These are phyloP conservation scores for Alternaria gansuensis DNA, from an alignment of 2,329 filamentous ascomycete species.

Conservation along the genomic window DNA sequence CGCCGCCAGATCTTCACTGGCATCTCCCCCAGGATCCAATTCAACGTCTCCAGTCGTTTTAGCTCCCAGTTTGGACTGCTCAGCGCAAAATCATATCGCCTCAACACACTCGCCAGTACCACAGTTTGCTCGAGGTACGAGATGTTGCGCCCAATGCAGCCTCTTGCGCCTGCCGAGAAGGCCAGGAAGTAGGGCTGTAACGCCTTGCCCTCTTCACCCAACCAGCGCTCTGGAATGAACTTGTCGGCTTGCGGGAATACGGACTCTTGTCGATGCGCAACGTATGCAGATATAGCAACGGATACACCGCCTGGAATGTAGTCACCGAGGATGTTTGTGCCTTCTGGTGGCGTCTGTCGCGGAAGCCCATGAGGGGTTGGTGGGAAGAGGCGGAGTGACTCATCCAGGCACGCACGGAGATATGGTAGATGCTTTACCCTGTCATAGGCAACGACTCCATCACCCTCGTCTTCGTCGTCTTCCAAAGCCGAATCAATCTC, in stretches of 20 bases:
- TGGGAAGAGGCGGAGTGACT: conserved; percentile 58
- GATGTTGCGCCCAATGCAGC: conserved; percentile 46
- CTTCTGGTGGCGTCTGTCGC: conserved; percentile 46
- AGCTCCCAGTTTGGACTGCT: conserved; percentile 49
- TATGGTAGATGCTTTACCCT: conserved; percentile 48
- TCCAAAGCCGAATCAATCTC: conserved; percentile 42
- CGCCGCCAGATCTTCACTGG: conserved; percentile 53
- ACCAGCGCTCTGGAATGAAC: conserved; percentile 51
- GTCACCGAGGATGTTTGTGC: conserved; percentile 40
- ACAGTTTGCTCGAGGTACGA: conserved; percentile 47
- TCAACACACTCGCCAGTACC: conserved; percentile 46
- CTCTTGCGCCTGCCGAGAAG: conserved; percentile 42
- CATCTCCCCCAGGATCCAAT: conserved; percentile 51
- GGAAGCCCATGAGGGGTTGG: conserved; percentile 55
- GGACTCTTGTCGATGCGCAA: conserved; percentile 52
- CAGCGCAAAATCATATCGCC: conserved; percentile 53
- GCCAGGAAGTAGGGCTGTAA: conserved; percentile 44
- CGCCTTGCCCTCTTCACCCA: conserved; percentile 46
- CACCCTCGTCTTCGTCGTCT: conserved; percentile 39
- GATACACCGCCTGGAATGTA: conserved; percentile 42
- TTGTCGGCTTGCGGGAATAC: conserved; percentile 45
- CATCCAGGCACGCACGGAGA: conserved; percentile 56
- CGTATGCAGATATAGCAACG: conserved; percentile 57
- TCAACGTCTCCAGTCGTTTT: conserved; percentile 50
- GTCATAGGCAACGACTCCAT: conserved; percentile 39